Base-by-base conservation (phyloP, 768 basidiomycete species). In the Boletus subcaerulescens region DNA sequence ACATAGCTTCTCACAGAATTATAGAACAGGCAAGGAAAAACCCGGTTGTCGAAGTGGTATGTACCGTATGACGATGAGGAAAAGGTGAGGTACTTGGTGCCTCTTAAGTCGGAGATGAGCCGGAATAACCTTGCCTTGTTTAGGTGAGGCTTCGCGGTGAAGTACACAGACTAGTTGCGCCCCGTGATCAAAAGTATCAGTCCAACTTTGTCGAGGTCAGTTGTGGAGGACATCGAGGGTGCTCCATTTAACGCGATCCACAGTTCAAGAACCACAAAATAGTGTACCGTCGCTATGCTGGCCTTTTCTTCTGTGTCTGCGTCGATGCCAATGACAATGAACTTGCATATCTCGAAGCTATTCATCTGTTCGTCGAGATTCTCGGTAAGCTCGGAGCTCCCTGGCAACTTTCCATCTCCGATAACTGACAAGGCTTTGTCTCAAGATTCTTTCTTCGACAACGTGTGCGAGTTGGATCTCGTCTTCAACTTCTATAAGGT, bases 401-500 rank as follows among this genome's bases (percentile, higher is more conserved):
- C 26, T 31, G 36, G 33, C 46, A 20, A 22, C 31, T 7, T 51
- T 17, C 47, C n/a, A 14, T 35, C 31, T 45, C 50, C 3, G 31
- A 39, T 18, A 2, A 7, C 48, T 57, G 10, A 64, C 13, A 48
- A 44, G 20, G 1, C 2, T 4, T 31, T 22, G 29, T 41, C 6
- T 53, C 52, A 54, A 97, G 96, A 98, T 69, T 86, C 94, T 0
- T 99, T 98, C 78, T 99, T 99, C 65, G 94, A 98, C 68, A 98
- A 99, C 62, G 97, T 99, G 2, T 98, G 97, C 75, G 95, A 98
- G 71, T 78, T 98, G 31, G 97, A 98, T 67, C 82, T 99, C 0
- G 97, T 99, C 3, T 99, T 98, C 78, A 98, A 98, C 72, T 99
- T 98, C 70, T 97, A 98, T 75, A 98, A 98, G 78, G 92, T 89